These are phyloP conservation scores for Angomonas ambiguus DNA, from an alignment of 208 protist species.

Conservation along the genomic window DNA sequence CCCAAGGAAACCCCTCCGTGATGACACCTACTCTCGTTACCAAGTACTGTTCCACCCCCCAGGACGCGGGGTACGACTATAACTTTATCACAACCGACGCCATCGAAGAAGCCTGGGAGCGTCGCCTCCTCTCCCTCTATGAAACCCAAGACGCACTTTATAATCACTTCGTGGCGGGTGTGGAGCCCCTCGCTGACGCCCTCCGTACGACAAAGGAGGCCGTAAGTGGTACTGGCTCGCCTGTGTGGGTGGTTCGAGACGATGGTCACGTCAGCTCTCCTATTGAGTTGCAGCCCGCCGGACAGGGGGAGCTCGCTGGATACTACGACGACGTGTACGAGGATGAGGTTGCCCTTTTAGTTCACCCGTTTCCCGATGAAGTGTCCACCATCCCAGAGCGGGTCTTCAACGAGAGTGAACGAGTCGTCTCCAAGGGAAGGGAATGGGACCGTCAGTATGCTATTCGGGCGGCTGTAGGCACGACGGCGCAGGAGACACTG, in stretches of 20 bases:
- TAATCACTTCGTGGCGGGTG: not conserved
- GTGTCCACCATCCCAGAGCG: constrained; percentile 10
- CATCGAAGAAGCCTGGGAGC: not conserved
- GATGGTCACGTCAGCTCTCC: not conserved
- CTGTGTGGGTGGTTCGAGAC: not conserved
- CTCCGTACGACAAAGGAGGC: not conserved
- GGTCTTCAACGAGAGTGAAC: constrained; percentile 11
- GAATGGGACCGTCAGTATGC: constrained; percentile 84
- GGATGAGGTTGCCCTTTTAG: constrained; percentile 32
- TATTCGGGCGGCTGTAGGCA: constrained; percentile 40
- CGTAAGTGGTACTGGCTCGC: not conserved
- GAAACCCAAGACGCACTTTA: not conserved
- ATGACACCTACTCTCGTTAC: not conserved
- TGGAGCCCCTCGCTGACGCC: not conserved
- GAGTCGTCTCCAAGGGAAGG: constrained; percentile 42
- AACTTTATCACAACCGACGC: not conserved
- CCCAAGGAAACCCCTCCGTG: not conserved
- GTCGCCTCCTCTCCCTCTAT: not conserved
- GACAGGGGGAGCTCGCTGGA: not conserved
- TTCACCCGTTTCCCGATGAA: constrained; percentile 38
- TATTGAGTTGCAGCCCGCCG: not conserved
- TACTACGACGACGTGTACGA: constrained; percentile 1
- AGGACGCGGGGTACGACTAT: not conserved
- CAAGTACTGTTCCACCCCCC: not conserved
- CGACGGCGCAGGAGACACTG: constrained; percentile 67